Percentiles rank a stretch among this genome's conserved stretches.
These are phyloP conservation scores for Sporothrix globosa DNA, from an alignment of 2,329 filamentous ascomycete genomes.

Conservation along the genomic window DNA sequence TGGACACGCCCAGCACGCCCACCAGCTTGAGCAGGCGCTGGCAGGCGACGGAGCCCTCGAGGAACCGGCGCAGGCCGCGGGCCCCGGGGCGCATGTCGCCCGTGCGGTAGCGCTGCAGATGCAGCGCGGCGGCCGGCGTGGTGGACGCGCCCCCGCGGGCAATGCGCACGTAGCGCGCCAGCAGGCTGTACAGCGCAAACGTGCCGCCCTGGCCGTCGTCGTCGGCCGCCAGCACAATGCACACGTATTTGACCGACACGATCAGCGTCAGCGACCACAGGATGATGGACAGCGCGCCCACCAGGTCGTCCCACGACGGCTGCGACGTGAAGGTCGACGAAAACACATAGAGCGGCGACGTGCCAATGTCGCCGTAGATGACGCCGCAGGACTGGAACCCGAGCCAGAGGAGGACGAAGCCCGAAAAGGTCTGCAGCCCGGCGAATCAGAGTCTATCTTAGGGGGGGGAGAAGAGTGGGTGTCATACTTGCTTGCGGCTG, in stretches of 20 bases:
- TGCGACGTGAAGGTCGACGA: slow-evolving; percentile 66
- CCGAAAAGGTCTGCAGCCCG: slow-evolving; percentile 37
- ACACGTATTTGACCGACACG: slow-evolving; percentile 69
- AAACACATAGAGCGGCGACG: slow-evolving; percentile 68
- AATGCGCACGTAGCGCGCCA: slow-evolving; percentile 65
- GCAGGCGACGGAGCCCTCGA: slow-evolving; percentile 60
- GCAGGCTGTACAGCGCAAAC: slow-evolving; percentile 67
- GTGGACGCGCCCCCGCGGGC: slow-evolving; percentile 58
- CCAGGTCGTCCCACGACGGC: slow-evolving; percentile 61
- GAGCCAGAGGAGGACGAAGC: slow-evolving; percentile 48
- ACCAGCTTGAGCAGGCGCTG: slow-evolving; percentile 61
- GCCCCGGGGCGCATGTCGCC: slow-evolving; percentile 58
- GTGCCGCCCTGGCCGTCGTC: slow-evolving; percentile 70
- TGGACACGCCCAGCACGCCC: slow-evolving; percentile 66
- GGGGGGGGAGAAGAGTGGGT: neutral
- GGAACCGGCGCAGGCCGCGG: slow-evolving; percentile 56
- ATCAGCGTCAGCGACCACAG: slow-evolving; percentile 71
- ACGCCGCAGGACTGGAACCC: slow-evolving; percentile 68
- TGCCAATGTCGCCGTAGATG: slow-evolving; percentile 71
- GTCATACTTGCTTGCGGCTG: slow-evolving; percentile 30
- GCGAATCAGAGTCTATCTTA: slow-evolving; percentile 28
- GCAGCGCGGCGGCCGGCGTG: slow-evolving; percentile 49
- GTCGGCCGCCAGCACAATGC: slow-evolving; percentile 67
- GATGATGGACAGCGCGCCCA: slow-evolving; percentile 68
- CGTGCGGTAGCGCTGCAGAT: slow-evolving; percentile 61